These are phyloP conservation scores for Neofusicoccum cordaticola DNA, from an alignment of 2,329 filamentous ascomycete genomes.

Conservation along the genomic window DNA sequence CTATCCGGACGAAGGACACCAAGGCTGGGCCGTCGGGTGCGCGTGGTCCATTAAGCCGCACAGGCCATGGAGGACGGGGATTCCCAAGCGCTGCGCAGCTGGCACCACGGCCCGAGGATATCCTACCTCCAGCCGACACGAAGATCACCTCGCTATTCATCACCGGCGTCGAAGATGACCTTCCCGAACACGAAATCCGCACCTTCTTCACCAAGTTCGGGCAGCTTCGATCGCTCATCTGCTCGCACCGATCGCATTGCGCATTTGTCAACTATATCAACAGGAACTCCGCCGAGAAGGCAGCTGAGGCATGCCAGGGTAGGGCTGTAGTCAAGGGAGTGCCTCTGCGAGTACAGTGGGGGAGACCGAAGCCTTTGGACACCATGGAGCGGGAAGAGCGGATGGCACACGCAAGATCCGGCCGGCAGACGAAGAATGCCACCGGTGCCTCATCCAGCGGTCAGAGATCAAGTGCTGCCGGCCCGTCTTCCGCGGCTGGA, in stretches of 20 bases:
- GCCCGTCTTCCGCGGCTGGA: slow-evolving; percentile 39
- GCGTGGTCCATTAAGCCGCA: slow-evolving; percentile 48
- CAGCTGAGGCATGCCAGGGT: slow-evolving; percentile 80
- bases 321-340: slow-evolving; percentile 88
- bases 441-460: slow-evolving; percentile 28
- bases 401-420: slow-evolving; percentile 76
- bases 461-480: slow-evolving; percentile 25
- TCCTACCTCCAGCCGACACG: slow-evolving; percentile 75
- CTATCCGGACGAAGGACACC: slow-evolving; percentile 71
- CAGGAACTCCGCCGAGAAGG: slow-evolving; percentile 78
- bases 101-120: slow-evolving; percentile 80
- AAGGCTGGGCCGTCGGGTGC: slow-evolving; percentile 27
- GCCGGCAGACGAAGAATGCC: slow-evolving; percentile 44
- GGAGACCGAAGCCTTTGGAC: slow-evolving; percentile 85
- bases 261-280: slow-evolving; percentile 94
- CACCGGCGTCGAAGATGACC: slow-evolving; percentile 91
- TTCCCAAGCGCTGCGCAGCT: slow-evolving; percentile 71
- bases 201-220: slow-evolving; percentile 88
- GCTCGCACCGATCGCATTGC: slow-evolving; percentile 95
- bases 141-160: slow-evolving; percentile 93
- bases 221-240: slow-evolving; percentile 87
- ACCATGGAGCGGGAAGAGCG: slow-evolving; percentile 86
- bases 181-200: slow-evolving; percentile 87
- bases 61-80: slow-evolving; percentile 41
- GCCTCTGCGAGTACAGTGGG: slow-evolving; percentile 87